phyloP scores from a whole-genome alignment of 768 basidiomycete species.

The Nidularia pulvinata region DNA sequence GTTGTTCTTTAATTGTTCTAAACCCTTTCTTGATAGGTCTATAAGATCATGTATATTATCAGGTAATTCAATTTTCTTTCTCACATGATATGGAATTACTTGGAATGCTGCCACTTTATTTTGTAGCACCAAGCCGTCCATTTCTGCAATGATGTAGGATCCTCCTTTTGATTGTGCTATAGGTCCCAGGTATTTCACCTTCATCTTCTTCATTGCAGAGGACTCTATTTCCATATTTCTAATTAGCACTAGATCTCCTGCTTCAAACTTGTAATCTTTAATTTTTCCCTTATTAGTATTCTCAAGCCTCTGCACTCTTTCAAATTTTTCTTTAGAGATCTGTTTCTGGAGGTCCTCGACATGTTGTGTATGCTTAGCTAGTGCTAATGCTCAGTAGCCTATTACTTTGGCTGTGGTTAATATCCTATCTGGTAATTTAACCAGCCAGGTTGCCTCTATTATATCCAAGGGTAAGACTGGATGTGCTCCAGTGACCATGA shows the following conservation, averaged over 20 bases:
- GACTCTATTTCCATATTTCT: conserved; percentile 22
- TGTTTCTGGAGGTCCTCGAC: conserved; percentile 7
- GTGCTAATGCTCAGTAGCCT: conserved; percentile 12
- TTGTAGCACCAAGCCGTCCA: conserved; percentile 8
- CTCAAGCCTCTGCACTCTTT: conserved; percentile 11
- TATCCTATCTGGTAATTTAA: conserved; percentile 10
- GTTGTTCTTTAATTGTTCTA: too few relatives aligned
- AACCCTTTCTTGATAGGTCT: conserved; percentile 1
- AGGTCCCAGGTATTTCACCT: conserved; percentile 19
- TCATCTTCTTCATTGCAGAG: conserved; percentile 17
- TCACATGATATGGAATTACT: conserved; percentile 8
- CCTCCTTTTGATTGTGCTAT: conserved; percentile 12
- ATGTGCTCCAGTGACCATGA: conserved; percentile 22
- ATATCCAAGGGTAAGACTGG: conserved; percentile 29
- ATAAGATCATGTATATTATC: conserved; percentile 8
- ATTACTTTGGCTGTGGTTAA: conserved; percentile 19
- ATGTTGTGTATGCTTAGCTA: conserved; percentile 13
- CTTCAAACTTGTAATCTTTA: conserved; percentile 19
- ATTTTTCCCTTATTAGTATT: conserved; percentile 14
- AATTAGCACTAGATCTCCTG: conserved; percentile 28
- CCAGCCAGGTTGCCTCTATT: conserved; percentile 27
- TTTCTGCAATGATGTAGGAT: conserved; percentile 9
- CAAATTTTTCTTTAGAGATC: conserved; percentile 9
- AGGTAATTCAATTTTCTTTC: conserved; percentile 1
- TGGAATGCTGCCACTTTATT: conserved; percentile 6